Percentiles rank a stretch among this genome's conserved stretches.
phyloP scores from a whole-genome alignment of 768 basidiomycete species.

The Lepiota subincarnata region DNA sequence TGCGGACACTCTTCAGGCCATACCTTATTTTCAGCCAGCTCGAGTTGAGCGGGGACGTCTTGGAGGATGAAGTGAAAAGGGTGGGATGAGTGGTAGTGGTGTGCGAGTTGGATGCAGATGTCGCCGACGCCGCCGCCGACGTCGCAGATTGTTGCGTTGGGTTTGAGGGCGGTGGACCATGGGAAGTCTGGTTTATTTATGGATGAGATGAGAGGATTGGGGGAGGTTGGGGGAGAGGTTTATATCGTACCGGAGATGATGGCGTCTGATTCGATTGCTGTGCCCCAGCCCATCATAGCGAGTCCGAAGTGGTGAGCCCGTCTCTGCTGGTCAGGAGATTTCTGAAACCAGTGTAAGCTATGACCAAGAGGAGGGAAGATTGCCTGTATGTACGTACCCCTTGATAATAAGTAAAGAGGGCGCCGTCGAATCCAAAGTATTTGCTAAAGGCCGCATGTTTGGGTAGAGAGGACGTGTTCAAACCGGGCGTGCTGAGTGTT shows the following conservation, averaged over 20 bases:
- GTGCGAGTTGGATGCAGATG: conserved; percentile 23
- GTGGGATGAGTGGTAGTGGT: conserved; percentile 20
- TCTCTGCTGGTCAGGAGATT: no score
- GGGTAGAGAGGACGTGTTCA: conserved; percentile 21
- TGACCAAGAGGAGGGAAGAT: no score
- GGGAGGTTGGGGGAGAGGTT: background rate
- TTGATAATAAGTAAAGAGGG: conserved; percentile 17
- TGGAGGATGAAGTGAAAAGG: conserved; percentile 27
- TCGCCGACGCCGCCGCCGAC: conserved; percentile 32
- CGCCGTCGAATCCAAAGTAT: conserved; percentile 14
- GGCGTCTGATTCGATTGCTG: conserved; percentile 23
- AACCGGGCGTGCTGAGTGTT: conserved; percentile 28
- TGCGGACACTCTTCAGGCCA: conserved; percentile 29
- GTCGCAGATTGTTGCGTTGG: conserved; percentile 27
- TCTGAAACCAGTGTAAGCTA: no score
- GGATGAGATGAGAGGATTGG: background rate
- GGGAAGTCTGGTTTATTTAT: conserved; percentile 20
- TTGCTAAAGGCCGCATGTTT: conserved; percentile 2
- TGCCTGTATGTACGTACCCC: conserved; percentile 15
- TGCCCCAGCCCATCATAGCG: conserved; percentile 23
- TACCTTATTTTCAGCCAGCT: conserved; percentile 22
- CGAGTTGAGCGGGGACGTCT: conserved; percentile 25
- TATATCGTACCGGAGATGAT: conserved; percentile 26
- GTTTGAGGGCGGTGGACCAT: conserved; percentile 19
- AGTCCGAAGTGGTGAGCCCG: no score